Conservation (phyloP, 352 stramenopile species). For the Pilasporangium apinafurcum region DNA sequence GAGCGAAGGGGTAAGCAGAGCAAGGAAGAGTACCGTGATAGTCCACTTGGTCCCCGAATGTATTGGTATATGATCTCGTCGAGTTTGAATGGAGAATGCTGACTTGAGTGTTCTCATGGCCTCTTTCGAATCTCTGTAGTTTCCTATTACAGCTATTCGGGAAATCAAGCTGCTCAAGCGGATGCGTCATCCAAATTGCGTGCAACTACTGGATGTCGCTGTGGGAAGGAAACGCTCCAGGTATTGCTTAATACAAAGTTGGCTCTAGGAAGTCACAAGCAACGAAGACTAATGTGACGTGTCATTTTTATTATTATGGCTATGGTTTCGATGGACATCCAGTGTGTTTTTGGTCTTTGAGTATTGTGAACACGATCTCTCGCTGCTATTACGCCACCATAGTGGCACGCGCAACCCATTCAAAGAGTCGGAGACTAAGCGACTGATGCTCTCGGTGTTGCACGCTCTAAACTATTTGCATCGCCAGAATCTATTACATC, state of each 20-base stretch:
- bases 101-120: not conserved
- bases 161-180: slow-evolving; percentile 75
- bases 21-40: not conserved
- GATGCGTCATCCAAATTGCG: slow-evolving; percentile 65
- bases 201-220: slow-evolving; percentile 62
- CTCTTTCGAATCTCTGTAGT: slow-evolving; percentile 16
- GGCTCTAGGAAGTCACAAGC: too few species aligned
- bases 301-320: too few species aligned
- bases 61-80: not conserved
- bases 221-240: slow-evolving; percentile 63
- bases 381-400: slow-evolving; percentile 51
- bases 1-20: slow-evolving; percentile 69
- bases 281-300: too few species aligned
- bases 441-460: slow-evolving; percentile 88
- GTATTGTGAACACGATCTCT: slow-evolving; percentile 85
- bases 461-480: slow-evolving; percentile 76
- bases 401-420: slow-evolving; percentile 59
- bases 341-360: slow-evolving; percentile 90
- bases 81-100: not conserved
- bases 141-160: slow-evolving; percentile 70
- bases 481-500: slow-evolving; percentile 74
- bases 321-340: not conserved
- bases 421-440: slow-evolving; percentile 75
- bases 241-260: slow-evolving; percentile 6
- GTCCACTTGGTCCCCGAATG: not conserved